Percentiles rank a stretch among this genome's conserved stretches.
Evolutionary conservation across 306 rosid genomes (phyloP).

Genomic region (Rosa multiflora): DNA sequence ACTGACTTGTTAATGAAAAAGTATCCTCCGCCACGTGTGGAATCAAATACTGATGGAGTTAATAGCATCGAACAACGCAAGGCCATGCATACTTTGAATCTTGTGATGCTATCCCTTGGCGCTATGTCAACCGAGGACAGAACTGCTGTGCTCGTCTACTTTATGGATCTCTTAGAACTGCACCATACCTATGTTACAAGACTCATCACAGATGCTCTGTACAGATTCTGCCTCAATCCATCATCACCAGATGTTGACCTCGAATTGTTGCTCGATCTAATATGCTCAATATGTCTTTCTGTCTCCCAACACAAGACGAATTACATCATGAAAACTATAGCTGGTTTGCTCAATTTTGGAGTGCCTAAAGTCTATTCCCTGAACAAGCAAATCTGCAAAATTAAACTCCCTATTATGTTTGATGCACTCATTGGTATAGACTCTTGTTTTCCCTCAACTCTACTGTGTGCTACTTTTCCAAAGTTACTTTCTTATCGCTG

Average conservation of each 20-base stretch:
- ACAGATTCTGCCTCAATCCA: conserved; percentile 52
- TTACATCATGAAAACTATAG: conserved; percentile 11
- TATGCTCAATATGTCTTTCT: conserved; percentile 57
- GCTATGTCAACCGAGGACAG: too few relatives aligned
- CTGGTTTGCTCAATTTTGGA: background rate
- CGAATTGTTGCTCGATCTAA: conserved; percentile 64
- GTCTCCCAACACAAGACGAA: conserved; percentile 54
- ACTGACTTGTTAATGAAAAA: too few relatives aligned
- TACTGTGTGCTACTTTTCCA: conserved; percentile 60
- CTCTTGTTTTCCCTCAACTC: background rate
- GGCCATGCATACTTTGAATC: too few relatives aligned
- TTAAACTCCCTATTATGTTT: conserved; percentile 50
- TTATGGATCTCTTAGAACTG: conserved; percentile 63
- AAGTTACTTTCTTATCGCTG: conserved; percentile 65
- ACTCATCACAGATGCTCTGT: conserved; percentile 46
- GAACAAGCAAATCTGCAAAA: background rate
- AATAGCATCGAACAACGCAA: too few relatives aligned
- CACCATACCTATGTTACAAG: conserved; percentile 58
- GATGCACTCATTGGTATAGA: conserved; percentile 44
- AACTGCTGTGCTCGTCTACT: conserved; percentile 14
- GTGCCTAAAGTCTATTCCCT: background rate
- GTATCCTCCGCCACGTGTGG: too few relatives aligned
- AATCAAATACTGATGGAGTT: too few relatives aligned
- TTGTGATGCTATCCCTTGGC: too few relatives aligned
- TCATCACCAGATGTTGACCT: conserved; percentile 41